phyloP scores from a whole-genome alignment of 371 early-diverging fungal species.

The Syncephalastrum contaminatum region DNA sequence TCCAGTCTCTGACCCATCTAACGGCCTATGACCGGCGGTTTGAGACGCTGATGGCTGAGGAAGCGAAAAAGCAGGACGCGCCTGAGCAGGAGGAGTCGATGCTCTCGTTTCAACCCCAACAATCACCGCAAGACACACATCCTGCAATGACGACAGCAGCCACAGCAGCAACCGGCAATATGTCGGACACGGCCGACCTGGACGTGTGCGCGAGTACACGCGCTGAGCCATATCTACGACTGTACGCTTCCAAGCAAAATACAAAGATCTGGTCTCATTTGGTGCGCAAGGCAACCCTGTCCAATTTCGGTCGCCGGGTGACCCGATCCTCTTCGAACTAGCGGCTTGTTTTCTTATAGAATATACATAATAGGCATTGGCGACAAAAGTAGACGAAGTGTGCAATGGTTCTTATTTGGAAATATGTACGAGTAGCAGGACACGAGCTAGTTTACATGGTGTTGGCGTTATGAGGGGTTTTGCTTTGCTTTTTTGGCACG shows the following conservation, averaged over 20 bases:
- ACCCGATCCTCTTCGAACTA: background rate
- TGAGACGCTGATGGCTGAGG: background rate
- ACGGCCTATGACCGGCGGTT: background rate
- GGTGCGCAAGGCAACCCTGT: slow-evolving; percentile 12
- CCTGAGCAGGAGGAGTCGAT: slow-evolving; percentile 2
- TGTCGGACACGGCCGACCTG: slow-evolving; percentile 8
- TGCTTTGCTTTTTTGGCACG: no score
- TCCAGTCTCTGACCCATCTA: slow-evolving; percentile 2
- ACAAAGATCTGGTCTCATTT: slow-evolving; percentile 23
- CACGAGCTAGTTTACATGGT: no score
- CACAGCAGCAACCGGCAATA: background rate
- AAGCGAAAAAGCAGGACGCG: slow-evolving; percentile 2
- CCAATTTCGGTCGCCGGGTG: slow-evolving; percentile 8
- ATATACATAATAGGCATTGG: background rate
- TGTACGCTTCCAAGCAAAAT: slow-evolving; percentile 20
- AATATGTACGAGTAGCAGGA: no score
- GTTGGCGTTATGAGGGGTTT: no score
- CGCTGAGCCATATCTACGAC: slow-evolving; percentile 14
- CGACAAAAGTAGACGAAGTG: no score
- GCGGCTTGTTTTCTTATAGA: background rate
- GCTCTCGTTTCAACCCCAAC: slow-evolving; percentile 2
- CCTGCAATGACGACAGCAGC: background rate
- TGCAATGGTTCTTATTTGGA: no score
- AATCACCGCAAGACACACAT: background rate
- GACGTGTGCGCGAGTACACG: slow-evolving; percentile 14